A percentile compares a stretch with the other conserved stretches of the same genome.
phyloP scores from a whole-genome alignment of 208 protist genomes.

The Trypanosoma congolense region DNA sequence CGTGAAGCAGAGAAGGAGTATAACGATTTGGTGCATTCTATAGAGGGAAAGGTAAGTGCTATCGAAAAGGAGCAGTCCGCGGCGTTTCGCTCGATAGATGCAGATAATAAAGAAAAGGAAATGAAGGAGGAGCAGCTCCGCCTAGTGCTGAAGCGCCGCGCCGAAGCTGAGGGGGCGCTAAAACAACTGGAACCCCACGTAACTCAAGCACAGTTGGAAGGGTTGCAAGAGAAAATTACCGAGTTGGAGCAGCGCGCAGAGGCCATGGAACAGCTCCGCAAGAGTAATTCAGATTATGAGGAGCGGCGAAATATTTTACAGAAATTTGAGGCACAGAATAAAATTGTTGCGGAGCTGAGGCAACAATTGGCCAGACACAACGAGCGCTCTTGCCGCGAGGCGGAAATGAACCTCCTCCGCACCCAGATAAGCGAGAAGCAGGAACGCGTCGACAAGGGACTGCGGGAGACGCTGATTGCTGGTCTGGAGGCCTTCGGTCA shows the following conservation, averaged over 20 bases:
- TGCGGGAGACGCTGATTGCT: slow-evolving; percentile 38
- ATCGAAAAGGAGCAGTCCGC: slow-evolving; percentile 27
- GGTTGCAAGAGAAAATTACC: slow-evolving; percentile 26
- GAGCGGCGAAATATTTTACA: slow-evolving; percentile 32
- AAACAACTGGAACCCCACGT: slow-evolving; percentile 11
- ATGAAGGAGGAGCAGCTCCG: slow-evolving; percentile 37
- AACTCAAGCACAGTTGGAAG: slow-evolving; percentile 15
- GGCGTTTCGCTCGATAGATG: slow-evolving; percentile 38
- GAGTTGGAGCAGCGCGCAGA: slow-evolving; percentile 43
- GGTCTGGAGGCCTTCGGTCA: slow-evolving; percentile 21
- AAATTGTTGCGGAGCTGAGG: slow-evolving; percentile 34
- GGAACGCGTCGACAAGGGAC: slow-evolving; percentile 15
- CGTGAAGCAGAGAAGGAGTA: slow-evolving; percentile 6
- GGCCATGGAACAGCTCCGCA: slow-evolving; percentile 37
- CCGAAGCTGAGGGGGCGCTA: slow-evolving; percentile 8
- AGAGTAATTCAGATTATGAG: slow-evolving; percentile 31
- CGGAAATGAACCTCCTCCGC: slow-evolving; percentile 39
- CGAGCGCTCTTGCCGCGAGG: slow-evolving; percentile 26
- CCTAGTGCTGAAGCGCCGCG: slow-evolving; percentile 10
- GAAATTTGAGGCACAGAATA: slow-evolving; percentile 51
- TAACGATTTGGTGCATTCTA: slow-evolving; percentile 1
- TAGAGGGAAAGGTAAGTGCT: slow-evolving; percentile 16
- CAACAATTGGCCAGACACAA: slow-evolving; percentile 51
- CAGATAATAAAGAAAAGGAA: slow-evolving; percentile 54
- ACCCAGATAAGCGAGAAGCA: slow-evolving; percentile 33